Conservation (phyloP, 176 grass and related monocot genomes). For the Ensete ventricosum region DNA sequence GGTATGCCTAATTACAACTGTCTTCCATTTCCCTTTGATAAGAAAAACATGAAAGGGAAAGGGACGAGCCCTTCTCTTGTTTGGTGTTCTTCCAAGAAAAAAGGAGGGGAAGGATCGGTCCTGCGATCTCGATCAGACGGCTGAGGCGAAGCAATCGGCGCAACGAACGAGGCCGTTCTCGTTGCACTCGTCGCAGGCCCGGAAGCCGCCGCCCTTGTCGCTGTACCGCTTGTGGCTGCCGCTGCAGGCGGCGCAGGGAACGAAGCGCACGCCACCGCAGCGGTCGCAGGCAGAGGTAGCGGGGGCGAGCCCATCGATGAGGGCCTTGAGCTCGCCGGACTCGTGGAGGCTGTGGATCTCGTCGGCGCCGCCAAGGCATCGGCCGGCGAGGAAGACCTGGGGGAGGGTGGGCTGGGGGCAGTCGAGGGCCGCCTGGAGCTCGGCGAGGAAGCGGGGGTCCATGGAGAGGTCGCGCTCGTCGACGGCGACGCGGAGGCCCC, state of each 20-base stretch:
- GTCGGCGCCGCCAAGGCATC: slow-evolving; percentile 55
- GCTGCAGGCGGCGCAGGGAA: slow-evolving; percentile 49
- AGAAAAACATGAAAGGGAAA: too few species aligned
- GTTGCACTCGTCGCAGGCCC: slow-evolving; percentile 34
- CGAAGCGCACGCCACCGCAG: slow-evolving; percentile 55
- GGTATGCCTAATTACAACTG: too few species aligned
- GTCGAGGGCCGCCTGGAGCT: slow-evolving; percentile 35
- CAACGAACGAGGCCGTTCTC: neutral
- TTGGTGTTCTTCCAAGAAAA: neutral
- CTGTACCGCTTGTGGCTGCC: slow-evolving; percentile 62
- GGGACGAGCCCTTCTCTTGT: too few species aligned
- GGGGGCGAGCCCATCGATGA: slow-evolving; percentile 27
- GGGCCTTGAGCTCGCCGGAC: slow-evolving; percentile 49
- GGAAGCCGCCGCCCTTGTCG: slow-evolving; percentile 52
- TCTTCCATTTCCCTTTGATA: too few species aligned
- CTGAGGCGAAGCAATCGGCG: slow-evolving; percentile 29
- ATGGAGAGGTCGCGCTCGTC: slow-evolving; percentile 69
- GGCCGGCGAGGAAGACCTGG: slow-evolving; percentile 62
- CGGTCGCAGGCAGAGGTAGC: slow-evolving; percentile 30
- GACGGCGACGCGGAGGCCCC: slow-evolving; percentile 46
- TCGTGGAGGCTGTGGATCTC: slow-evolving; percentile 68
- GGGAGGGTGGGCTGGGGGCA: slow-evolving; percentile 38
- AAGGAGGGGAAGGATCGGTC: neutral
- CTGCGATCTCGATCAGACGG: slow-evolving; percentile 39
- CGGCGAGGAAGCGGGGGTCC: slow-evolving; percentile 50